These are phyloP conservation scores for Fagus crenata DNA, from an alignment of 306 rosid species.

Conservation along the genomic window DNA sequence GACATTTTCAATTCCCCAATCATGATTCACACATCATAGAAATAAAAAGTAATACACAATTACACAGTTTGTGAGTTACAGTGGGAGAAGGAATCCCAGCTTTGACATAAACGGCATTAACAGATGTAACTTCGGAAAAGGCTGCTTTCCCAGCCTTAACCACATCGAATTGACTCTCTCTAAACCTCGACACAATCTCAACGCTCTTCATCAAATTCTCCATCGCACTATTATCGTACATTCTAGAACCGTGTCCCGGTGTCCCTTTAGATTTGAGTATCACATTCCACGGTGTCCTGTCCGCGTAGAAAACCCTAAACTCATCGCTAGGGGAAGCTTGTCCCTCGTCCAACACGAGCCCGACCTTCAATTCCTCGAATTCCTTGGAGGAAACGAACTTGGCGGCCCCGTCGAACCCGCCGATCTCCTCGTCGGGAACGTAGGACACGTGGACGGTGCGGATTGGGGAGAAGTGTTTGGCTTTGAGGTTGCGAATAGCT, in stretches of 20 bases:
- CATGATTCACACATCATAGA: not conserved
- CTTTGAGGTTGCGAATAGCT: slow-evolving; percentile 61
- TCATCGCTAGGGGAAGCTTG: slow-evolving; percentile 74
- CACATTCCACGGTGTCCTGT: slow-evolving; percentile 75
- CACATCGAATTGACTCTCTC: slow-evolving; percentile 76
- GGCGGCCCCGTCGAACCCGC: slow-evolving; percentile 58
- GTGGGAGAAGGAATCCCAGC: slow-evolving; percentile 59
- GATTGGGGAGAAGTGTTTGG: slow-evolving; percentile 37
- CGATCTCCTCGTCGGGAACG: slow-evolving; percentile 91
- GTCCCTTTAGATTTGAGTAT: slow-evolving; percentile 56
- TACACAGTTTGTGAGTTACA: slow-evolving; percentile 32
- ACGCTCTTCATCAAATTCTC: slow-evolving; percentile 91
- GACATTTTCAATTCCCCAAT: not conserved
- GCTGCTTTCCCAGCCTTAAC: slow-evolving; percentile 75
- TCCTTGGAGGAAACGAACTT: slow-evolving; percentile 57
- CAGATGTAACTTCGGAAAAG: slow-evolving; percentile 74
- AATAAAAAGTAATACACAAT: not conserved
- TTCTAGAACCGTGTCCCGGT: slow-evolving; percentile 78
- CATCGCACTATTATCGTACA: slow-evolving; percentile 75
- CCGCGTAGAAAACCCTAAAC: slow-evolving; percentile 74
- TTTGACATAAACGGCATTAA: slow-evolving; percentile 78
- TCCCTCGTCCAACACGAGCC: slow-evolving; percentile 81
- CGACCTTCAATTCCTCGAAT: slow-evolving; percentile 54
- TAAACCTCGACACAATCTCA: slow-evolving; percentile 57
- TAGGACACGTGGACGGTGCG: slow-evolving; percentile 69